Conservation (phyloP, 2,329 filamentous ascomycete genomes). For the Alternaria dauci region DNA sequence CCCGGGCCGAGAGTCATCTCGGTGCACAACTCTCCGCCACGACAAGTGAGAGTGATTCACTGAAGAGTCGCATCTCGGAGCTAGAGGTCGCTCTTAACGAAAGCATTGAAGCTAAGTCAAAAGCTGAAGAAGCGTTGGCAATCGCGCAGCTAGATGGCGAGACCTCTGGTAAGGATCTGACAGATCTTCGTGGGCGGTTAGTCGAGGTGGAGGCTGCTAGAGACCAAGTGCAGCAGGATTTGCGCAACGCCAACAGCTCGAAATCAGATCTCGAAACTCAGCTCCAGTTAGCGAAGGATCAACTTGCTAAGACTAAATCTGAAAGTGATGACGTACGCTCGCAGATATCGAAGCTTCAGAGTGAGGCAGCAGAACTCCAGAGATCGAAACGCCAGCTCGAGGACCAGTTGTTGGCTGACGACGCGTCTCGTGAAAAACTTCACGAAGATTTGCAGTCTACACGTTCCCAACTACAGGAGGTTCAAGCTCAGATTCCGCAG, state of each 20-base stretch:
- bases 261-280: conserved; percentile 16
- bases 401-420: conserved; percentile 23
- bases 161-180: conserved; percentile 18
- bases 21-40: conserved; percentile 20
- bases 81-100: conserved; percentile 21
- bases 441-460: conserved; percentile 24
- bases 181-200: conserved; percentile 19
- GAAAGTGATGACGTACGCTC: conserved; percentile 18
- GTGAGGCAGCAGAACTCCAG: conserved; percentile 20
- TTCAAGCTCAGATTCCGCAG: conserved; percentile 19
- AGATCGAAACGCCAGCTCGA: conserved; percentile 32
- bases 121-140: conserved; percentile 18
- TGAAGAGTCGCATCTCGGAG: conserved; percentile 22
- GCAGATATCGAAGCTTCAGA: conserved; percentile 27
- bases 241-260: conserved; percentile 10
- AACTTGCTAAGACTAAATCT: conserved; percentile 21
- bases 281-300: conserved; percentile 18
- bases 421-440: conserved; percentile 26
- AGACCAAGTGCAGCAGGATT: conserved; percentile 13
- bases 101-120: conserved; percentile 12
- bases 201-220: conserved; percentile 13
- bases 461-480: conserved; percentile 21
- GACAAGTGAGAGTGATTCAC: conserved; percentile 16
- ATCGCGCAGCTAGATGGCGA: conserved; percentile 17
- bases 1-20: conserved; percentile 12